Evolutionary conservation across 1,284 basidiomycete species (phyloP), one percentile per base, ranked within the genome.

Genomic region (Leccinum solheimii): DNA sequence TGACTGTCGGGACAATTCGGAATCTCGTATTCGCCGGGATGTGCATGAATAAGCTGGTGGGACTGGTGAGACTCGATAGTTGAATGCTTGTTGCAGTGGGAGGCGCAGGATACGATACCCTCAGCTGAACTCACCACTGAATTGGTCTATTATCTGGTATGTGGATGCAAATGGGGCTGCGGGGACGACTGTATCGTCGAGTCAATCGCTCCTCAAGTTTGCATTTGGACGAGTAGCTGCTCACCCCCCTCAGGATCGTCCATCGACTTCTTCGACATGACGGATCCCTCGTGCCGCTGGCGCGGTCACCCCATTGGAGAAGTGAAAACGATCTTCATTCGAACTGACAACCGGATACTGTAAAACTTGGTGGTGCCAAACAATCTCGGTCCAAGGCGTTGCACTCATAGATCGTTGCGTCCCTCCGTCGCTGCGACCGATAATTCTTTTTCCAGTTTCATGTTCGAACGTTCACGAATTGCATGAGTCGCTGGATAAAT

Each of bases 331-430:
- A 45, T 23, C 3, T 27, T 36, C 36, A 58, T 45, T 45, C 36
- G 38, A 30, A 27, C 27, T 63, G 54, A 45, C 58, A 40, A 30
- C 19, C 52, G 38, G 32, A 40, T 59, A n/a, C 43, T 27, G 30
- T 43, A 30, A 34, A 43, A 43, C 38, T 16, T 38, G 3, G 14
- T 27, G 19, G 10, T 13, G 19, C 8, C 11, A 23, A 60, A 61
- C 6, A 11, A 16, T 34, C 9, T 30, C 26, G 19, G 26, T 30
- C 34, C 27, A 14, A n/a, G 32, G 13, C 34, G n/a, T n/a, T 43
- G 13, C 26, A 16, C 40, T 59, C 27, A 14, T 23, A 9, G 30
- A 62, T 62, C 19, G 14, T 9, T 55, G 40, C 36, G 23, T 43
- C 32, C 36, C 27, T 63, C 61, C 26, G 14, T n/a, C 48, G 26